These are phyloP conservation scores for Wickerhamomyces sp. DNA, from an alignment of 1,139 yeast species.

Conservation along the genomic window DNA sequence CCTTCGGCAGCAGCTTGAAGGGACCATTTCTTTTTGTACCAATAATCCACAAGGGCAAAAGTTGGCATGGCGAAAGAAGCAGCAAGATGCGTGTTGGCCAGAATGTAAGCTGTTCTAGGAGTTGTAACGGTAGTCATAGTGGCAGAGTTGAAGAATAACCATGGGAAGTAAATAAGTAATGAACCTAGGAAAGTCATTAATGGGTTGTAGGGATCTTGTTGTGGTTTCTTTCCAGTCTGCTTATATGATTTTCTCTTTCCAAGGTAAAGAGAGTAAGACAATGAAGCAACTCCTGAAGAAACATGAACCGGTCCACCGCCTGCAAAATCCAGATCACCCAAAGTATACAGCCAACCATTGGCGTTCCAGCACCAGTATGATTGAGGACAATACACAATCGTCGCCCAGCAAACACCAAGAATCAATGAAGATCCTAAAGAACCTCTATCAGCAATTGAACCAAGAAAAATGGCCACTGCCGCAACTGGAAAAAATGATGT, in stretches of 20 bases:
- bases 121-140: conserved; percentile 37
- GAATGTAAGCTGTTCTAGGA: conserved; percentile 42
- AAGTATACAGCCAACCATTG: conserved; percentile 35
- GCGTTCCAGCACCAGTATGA: conserved; percentile 38
- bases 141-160: conserved; percentile 50
- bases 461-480: conserved; percentile 37
- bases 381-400: conserved; percentile 36
- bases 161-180: conserved; percentile 44
- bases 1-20: conserved; percentile 44
- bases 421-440: conserved; percentile 34
- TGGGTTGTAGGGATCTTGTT: conserved; percentile 34
- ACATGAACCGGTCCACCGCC: conserved; percentile 44
- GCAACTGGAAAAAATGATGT: conserved; percentile 38
- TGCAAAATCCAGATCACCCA: conserved; percentile 38
- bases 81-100: conserved; percentile 45
- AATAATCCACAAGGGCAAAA: conserved; percentile 32
- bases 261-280: conserved; percentile 36
- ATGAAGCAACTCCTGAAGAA: conserved; percentile 34
- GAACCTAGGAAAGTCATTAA: conserved; percentile 41
- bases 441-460: conserved; percentile 37
- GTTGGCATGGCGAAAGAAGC: conserved; percentile 39
- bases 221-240: conserved; percentile 25
- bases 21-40: conserved; percentile 37
- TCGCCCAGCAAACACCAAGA: conserved; percentile 33
- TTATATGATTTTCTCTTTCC: conserved; percentile 36